Base-by-base conservation (phyloP, 2,329 filamentous ascomycete genomes). In the Apiospora rasikravindrae region DNA sequence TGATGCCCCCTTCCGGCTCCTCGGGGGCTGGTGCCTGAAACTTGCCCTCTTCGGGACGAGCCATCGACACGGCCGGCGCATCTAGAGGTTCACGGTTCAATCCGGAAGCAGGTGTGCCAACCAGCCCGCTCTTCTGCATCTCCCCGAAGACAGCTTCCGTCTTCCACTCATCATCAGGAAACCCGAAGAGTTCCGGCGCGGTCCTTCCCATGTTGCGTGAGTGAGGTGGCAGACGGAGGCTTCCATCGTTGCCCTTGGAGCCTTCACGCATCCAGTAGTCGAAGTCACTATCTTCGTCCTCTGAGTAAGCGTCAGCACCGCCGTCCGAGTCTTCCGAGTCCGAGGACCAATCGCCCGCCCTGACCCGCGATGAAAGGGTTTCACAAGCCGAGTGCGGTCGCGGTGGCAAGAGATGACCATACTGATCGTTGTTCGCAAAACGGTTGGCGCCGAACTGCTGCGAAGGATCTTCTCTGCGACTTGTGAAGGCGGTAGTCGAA, bases 221-320 rank as follows among this genome's bases (percentile, higher is more conserved):
- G 42, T 78, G 76, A 16, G 74, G 78, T 3, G 80, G 77, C 0
- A 45, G 7, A 29, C 67, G 8, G 47, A 49, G 78, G 76, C 61
- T 73, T 76, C 71, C 75, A 71, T 1, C 75, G 74, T 47, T 73
- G 0, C 79, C 78, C 1, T 45, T 69, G n/a, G 67, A 69, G 7
- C 67, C 87, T 77, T 89, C 87, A 8, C 84, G 85, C 80, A 90
- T 84, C 88, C 88, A 91, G 33, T 88, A 88, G 70, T 90, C 89
- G 6, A 88, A 83, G 73, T 85, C 88, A 80, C 22, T 84, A 22
- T 85, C 83, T 26, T 82, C 81, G 10, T 81, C 80, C 49, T 83
- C 57, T 5, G 57, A 64, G 57, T 40, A 83, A 4, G 81, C 81
- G 47, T 82, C 81, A 1, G 80, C 80, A 22, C 79, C 79, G 75